Conservation (phyloP, 2,329 filamentous ascomycete genomes). For the Byssochlamys sp. region DNA sequence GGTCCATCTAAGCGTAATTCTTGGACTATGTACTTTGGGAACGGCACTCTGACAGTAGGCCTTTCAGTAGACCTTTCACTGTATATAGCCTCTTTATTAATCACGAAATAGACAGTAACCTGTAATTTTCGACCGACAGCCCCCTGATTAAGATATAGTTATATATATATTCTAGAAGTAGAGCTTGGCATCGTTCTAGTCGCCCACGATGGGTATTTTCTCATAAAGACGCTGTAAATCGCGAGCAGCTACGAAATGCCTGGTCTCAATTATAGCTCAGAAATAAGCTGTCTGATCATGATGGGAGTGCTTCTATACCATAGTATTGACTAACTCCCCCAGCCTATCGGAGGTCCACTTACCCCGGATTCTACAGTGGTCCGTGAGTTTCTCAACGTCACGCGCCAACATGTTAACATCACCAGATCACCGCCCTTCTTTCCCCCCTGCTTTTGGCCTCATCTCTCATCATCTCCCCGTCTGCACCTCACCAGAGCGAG, state of each 20-base stretch:
- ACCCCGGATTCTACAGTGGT: slow-evolving; percentile 2
- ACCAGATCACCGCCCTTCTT: neutral
- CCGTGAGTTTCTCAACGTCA: neutral
- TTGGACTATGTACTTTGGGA: neutral
- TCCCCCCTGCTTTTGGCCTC: neutral
- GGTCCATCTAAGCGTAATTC: slow-evolving; percentile 48
- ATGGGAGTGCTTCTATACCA: no score
- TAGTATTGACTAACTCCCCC: no score
- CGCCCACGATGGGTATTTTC: no score
- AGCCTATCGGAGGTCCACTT: neutral
- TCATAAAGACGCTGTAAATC: no score
- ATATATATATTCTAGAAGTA: neutral
- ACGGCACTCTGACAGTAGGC: neutral
- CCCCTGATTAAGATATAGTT: no score
- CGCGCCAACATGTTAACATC: neutral
- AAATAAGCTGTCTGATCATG: no score
- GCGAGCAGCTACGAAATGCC: no score
- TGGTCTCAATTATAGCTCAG: neutral
- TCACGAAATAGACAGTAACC: neutral
- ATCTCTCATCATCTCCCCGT: neutral
- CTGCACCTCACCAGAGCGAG: neutral
- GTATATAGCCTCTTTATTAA: neutral
- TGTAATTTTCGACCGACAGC: neutral
- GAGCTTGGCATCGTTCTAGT: neutral
- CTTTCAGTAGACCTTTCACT: neutral